A percentile compares a stretch with the other conserved stretches of the same genome.
Evolutionary conservation across 1,284 basidiomycete species (phyloP).

Genomic region (Moesziomyces sp.): DNA sequence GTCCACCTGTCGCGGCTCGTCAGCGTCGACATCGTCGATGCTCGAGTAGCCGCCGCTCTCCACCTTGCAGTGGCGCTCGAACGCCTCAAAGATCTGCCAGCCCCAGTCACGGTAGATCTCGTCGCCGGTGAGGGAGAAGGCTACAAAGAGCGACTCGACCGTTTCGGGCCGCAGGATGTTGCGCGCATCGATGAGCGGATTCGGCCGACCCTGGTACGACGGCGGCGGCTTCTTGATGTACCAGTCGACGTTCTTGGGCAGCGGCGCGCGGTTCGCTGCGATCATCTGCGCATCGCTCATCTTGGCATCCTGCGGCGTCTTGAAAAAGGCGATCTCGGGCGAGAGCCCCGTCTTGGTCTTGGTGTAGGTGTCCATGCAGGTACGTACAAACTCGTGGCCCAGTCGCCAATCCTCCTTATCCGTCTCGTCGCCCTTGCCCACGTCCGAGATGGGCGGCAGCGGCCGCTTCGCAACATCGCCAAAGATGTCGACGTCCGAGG

Average conservation of each 20-base stretch:
- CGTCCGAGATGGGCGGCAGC: conserved; percentile 62
- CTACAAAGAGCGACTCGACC: conserved; percentile 90
- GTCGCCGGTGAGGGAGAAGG: conserved; percentile 84
- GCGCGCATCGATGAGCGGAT: conserved; percentile 79
- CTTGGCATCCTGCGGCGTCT: conserved; percentile 32
- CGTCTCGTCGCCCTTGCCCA: conserved; percentile 73
- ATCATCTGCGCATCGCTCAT: conserved; percentile 22
- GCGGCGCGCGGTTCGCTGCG: conserved; percentile 18
- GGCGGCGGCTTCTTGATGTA: conserved; percentile 60
- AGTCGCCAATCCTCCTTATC: conserved; percentile 80
- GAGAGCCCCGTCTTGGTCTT: conserved; percentile 77
- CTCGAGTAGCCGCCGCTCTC: conserved; percentile 83
- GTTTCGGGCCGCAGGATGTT: conserved; percentile 93
- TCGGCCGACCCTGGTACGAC: conserved; percentile 24
- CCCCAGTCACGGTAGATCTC: conserved; percentile 82
- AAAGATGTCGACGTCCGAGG: conserved; percentile 27
- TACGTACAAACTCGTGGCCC: conserved; percentile 83
- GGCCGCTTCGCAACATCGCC: conserved; percentile 23
- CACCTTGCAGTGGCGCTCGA: conserved; percentile 82
- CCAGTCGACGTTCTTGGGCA: conserved; percentile 56
- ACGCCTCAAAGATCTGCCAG: conserved; percentile 90
- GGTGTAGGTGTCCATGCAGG: conserved; percentile 86
- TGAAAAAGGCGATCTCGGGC: conserved; percentile 68
- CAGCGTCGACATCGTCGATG: conserved; percentile 77
- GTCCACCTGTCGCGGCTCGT: conserved; percentile 77